These are phyloP conservation scores for Colletotrichum chlorophyti DNA, from an alignment of 2,329 filamentous ascomycete genomes.

Conservation along the genomic window DNA sequence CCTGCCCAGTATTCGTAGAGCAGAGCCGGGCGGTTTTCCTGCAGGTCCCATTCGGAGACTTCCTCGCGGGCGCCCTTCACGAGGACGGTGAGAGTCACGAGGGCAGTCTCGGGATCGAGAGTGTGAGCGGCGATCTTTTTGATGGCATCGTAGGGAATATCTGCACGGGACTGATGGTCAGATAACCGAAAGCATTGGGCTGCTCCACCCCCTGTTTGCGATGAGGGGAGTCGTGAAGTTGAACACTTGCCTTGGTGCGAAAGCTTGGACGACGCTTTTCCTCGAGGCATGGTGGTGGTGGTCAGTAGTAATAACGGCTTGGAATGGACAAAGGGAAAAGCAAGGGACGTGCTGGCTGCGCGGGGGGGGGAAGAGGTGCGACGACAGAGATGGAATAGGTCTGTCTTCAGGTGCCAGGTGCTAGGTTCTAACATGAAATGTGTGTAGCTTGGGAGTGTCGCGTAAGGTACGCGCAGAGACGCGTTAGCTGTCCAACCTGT, in stretches of 20 bases:
- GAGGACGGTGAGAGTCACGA: slow-evolving; percentile 18
- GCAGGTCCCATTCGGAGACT: slow-evolving; percentile 22
- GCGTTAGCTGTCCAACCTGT: too few relatives aligned
- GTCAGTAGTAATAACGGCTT: too few relatives aligned
- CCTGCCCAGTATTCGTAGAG: slow-evolving; percentile 17
- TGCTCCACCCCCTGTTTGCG: too few relatives aligned
- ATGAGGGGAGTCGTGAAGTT: background rate
- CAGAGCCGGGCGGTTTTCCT: slow-evolving; percentile 14
- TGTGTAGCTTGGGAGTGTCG: too few relatives aligned
- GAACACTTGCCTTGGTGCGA: slow-evolving; percentile 7
- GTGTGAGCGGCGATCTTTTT: slow-evolving; percentile 13
- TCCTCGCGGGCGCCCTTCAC: background rate
- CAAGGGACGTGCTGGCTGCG: background rate
- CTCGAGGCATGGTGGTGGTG: slow-evolving; percentile 13
- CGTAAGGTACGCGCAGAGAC: too few relatives aligned
- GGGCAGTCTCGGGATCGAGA: slow-evolving; percentile 9
- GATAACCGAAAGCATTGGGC: too few relatives aligned
- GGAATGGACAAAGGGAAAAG: too few relatives aligned
- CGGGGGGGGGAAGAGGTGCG: background rate
- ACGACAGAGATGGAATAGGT: background rate
- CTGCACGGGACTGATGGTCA: background rate
- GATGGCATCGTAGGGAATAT: slow-evolving; percentile 18
- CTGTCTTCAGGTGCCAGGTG: too few relatives aligned
- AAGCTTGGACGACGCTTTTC: background rate
- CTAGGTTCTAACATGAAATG: too few relatives aligned